Conservation (phyloP, 2,329 filamentous ascomycete species). For the Paraconiothyrium sp. region DNA sequence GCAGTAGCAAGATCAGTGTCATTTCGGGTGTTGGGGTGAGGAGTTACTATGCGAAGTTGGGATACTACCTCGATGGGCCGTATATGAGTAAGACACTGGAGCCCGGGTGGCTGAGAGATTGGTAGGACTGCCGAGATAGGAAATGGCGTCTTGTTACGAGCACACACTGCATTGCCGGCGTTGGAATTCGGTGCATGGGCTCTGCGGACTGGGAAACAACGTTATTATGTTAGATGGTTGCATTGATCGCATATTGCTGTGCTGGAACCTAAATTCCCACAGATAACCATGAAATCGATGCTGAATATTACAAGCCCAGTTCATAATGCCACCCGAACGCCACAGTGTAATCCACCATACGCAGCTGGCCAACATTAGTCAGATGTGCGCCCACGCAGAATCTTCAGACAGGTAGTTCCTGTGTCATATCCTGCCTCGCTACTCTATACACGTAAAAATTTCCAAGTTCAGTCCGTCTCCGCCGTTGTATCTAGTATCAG, state of each 20-base stretch:
- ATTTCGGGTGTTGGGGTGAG: conserved; percentile 97
- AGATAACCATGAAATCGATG: background rate
- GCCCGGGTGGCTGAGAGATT: conserved; percentile 46
- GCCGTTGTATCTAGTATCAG: background rate
- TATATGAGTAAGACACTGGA: conserved; percentile 62
- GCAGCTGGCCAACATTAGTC: background rate
- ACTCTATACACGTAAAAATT: background rate
- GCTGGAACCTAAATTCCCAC: conserved; percentile 8
- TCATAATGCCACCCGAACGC: conserved; percentile 9
- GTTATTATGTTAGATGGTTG: background rate
- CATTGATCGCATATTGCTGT: conserved; percentile 12
- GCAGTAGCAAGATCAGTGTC: conserved; percentile 92
- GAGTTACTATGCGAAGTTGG: conserved; percentile 92
- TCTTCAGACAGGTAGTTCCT: background rate
- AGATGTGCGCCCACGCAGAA: background rate
- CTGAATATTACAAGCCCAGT: conserved; percentile 4
- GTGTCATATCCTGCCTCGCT: background rate
- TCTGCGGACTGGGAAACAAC: background rate
- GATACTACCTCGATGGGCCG: conserved; percentile 91
- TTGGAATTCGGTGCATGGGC: conserved; percentile 5
- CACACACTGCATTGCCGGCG: conserved; percentile 29
- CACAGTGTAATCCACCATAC: background rate
- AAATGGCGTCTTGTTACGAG: conserved; percentile 9
- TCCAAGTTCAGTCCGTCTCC: background rate
- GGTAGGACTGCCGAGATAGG: conserved; percentile 16